Evolutionary conservation across 495 filamentous ascomycete genomes (phyloP), one percentile per base, ranked within the genome.

Genomic region (Lophiostoma macrostomum): DNA sequence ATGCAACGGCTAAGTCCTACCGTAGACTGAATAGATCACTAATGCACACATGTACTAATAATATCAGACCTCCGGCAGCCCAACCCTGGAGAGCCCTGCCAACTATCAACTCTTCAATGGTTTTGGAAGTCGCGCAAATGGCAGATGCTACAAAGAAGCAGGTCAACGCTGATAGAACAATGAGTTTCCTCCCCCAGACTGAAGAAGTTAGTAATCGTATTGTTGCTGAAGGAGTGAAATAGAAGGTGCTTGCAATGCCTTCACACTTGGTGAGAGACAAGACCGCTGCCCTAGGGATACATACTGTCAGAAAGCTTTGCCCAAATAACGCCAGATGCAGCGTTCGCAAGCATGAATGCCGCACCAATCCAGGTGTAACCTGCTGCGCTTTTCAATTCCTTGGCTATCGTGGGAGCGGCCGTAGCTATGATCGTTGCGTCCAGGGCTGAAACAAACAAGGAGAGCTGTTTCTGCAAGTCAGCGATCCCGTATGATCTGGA

Each of bases 341-440:
- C 74, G 62, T 74, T 77, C 3, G 76, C 75, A 14, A 80, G 70
- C 29, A 80, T 66, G 57, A 84, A 89, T 10, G 84, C 81, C 32
- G 76, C 79, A 18, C 83, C 83, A 50, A 87, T 81, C 83, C 83
- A 86, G 27, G 76, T 71, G 65, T 83, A 84, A 20, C 82, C 82
- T 2, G 77, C 67, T 6, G 76, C 75, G 13, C 80, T 80, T 27
- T 80, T 66, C n/a, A 87, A 68, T 23, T 81, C 69, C 1, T 74
- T 64, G 1, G 80, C 75, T 68, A 73, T 83, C 64, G 66, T 75
- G 48, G 64, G 79, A 18, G 83, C 74, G 0, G 81, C 77, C 8
- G 80, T 81, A 1, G 80, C 70, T 50, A 84, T 79, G 62, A 84
- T 81, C 42, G 79, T 82, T 63, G 80, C 75, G 61, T 83, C 82